These are phyloP conservation scores for Gossypium davidsonii DNA, from an alignment of 441 rosid genomes.

Conservation along the genomic window DNA sequence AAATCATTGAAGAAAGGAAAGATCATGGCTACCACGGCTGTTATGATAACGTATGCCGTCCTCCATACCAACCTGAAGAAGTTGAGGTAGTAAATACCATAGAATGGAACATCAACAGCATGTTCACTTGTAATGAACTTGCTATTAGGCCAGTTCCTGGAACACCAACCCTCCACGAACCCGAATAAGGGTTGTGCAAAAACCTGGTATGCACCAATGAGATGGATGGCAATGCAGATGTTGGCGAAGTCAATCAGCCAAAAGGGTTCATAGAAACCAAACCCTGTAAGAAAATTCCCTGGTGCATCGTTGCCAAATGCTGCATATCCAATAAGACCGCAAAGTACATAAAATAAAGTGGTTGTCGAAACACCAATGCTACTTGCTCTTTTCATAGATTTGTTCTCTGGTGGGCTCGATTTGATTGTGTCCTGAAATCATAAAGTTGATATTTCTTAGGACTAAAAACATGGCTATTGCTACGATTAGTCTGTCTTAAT, in stretches of 20 bases:
- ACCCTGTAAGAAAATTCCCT: conserved; percentile 80
- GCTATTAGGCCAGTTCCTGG: conserved; percentile 53
- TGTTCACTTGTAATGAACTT: conserved; percentile 46
- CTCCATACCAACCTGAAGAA: conserved; percentile 65
- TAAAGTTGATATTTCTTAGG: neutral
- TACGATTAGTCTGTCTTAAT: too few relatives aligned
- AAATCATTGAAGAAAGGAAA: conserved; percentile 84
- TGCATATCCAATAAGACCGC: conserved; percentile 76
- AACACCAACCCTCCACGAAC: conserved; percentile 47
- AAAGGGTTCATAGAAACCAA: conserved; percentile 81
- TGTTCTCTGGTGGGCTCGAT: conserved; percentile 70
- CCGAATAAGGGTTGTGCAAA: conserved; percentile 66
- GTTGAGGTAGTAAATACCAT: conserved; percentile 42
- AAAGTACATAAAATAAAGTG: conserved; percentile 59
- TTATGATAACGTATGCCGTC: conserved; percentile 49
- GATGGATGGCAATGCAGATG: conserved; percentile 69
- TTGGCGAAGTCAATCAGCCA: conserved; percentile 81
- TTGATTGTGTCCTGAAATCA: conserved; percentile 63
- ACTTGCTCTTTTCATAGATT: conserved; percentile 68
- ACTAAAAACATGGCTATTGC: too few relatives aligned
- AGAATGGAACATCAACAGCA: conserved; percentile 37
- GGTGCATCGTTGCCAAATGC: conserved; percentile 82
- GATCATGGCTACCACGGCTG: conserved; percentile 63
- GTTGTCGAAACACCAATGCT: conserved; percentile 49
- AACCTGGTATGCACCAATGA: conserved; percentile 85